Conservation (phyloP, 805 yeast species). For the Pichia insulana region DNA sequence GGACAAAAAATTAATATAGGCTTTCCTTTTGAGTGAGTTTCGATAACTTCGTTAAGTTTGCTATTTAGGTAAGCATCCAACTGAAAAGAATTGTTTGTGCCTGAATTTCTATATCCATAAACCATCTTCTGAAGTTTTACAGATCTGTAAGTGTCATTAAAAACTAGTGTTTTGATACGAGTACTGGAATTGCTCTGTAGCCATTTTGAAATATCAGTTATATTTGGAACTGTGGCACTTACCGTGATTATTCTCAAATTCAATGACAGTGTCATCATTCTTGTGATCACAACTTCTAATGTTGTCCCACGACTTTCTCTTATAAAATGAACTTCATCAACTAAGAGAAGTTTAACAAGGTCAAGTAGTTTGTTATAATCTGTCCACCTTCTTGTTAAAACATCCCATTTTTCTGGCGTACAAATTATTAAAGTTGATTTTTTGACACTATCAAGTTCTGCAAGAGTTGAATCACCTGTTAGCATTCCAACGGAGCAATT, state of each 20-base stretch:
- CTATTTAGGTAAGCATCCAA: conserved; percentile 37
- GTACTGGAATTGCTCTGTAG: conserved; percentile 66
- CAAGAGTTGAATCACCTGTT: conserved; percentile 91
- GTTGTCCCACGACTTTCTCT: conserved; percentile 98
- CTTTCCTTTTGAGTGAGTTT: conserved; percentile 37
- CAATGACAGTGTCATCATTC: conserved; percentile 86
- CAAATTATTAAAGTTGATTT: conserved; percentile 89
- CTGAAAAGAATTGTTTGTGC: conserved; percentile 37
- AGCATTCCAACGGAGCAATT: conserved; percentile 79
- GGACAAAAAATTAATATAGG: conserved; percentile 79
- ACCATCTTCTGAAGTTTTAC: conserved; percentile 78
- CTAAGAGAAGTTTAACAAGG: conserved; percentile 74
- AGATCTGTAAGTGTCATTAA: conserved; percentile 87
- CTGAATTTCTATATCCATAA: conserved; percentile 31
- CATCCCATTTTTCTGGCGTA: conserved; percentile 91
- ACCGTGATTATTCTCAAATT: conserved; percentile 86
- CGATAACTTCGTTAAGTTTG: conserved; percentile 33
- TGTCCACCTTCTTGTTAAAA: conserved; percentile 83
- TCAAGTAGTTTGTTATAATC: conserved; percentile 80
- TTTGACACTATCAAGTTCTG: conserved; percentile 63
- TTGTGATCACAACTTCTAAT: conserved; percentile 86
- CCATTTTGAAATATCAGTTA: conserved; percentile 87
- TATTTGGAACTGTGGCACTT: conserved; percentile 90
- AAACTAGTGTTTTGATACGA: conserved; percentile 73
- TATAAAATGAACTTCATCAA: conserved; percentile 91